phyloP scores from a whole-genome alignment of 139 green algal genomes.

The Microglena sp. region DNA sequence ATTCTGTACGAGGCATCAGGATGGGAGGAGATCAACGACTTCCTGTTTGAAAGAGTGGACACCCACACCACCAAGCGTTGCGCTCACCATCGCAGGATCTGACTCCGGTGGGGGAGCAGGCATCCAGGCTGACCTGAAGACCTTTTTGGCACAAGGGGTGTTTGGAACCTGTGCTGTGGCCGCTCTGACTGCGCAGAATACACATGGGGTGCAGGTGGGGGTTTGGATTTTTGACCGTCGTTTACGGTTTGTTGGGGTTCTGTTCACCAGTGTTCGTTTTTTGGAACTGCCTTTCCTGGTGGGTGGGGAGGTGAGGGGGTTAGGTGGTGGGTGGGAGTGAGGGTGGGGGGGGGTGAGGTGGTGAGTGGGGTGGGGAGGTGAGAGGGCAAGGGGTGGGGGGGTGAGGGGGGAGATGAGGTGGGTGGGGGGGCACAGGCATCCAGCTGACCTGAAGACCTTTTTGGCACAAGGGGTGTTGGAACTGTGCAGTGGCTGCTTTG shows the following conservation, averaged over 20 bases:
- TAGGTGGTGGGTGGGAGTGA: no score
- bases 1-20: not conserved
- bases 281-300: no score
- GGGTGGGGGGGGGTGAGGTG: no score
- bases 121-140: slow-evolving; percentile 77
- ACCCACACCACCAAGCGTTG: slow-evolving; percentile 4
- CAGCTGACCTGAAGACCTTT: slow-evolving; percentile 72
- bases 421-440: slow-evolving; percentile 90
- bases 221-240: no score
- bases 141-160: slow-evolving; percentile 57
- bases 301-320: no score
- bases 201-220: no score
- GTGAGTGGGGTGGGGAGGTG: no score
- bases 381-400: no score
- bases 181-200: slow-evolving; percentile 87
- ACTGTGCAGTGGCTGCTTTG: no score
- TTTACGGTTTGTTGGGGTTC: no score
- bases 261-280: no score
- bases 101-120: slow-evolving; percentile 90
- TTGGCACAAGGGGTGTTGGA: slow-evolving; percentile 58
- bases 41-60: not conserved
- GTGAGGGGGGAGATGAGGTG: no score
- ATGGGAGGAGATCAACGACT: not conserved
- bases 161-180: slow-evolving; percentile 75
- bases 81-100: slow-evolving; percentile 78